Evolutionary conservation across 192 early-diverging fungal species (phyloP).

Genomic region (Rhizoclosmatium globosum): DNA sequence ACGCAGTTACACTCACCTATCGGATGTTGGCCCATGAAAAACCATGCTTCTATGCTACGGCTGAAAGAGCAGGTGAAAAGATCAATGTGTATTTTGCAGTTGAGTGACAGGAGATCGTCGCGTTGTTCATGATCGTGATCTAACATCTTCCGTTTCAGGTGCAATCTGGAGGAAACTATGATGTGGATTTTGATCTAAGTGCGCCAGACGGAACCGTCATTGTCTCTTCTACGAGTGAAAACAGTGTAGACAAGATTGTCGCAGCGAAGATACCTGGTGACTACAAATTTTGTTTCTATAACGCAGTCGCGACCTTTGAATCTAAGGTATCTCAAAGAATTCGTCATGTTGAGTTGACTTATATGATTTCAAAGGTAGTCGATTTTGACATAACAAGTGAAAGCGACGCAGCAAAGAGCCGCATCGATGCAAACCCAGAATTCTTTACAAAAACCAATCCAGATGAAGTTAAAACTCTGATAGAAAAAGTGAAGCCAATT

Average conservation of each 20-base stretch:
- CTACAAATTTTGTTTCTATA: conserved; percentile 97
- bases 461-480: neutral
- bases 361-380: conserved; percentile 41
- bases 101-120: neutral
- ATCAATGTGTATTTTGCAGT: conserved; percentile 38
- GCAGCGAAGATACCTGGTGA: conserved; percentile 86
- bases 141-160: conserved; percentile 61
- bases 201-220: conserved; percentile 76
- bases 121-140: neutral
- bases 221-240: conserved; percentile 80
- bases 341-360: neutral
- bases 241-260: conserved; percentile 94
- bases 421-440: neutral
- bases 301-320: conserved; percentile 89
- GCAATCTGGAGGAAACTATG: conserved; percentile 94
- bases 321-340: conserved; percentile 67
- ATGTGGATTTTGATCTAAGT: conserved; percentile 90
- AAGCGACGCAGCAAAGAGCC: conserved; percentile 64
- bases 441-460: neutral
- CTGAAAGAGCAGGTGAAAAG: conserved; percentile 23
- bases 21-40: conserved; percentile 86
- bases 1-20: conserved; percentile 80
- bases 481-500: conserved; percentile 63
- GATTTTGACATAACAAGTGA: conserved; percentile 97
- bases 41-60: conserved; percentile 86